These are phyloP conservation scores for Ascochyta clinopodiicola DNA, from an alignment of 2,329 filamentous ascomycete genomes.

Conservation along the genomic window DNA sequence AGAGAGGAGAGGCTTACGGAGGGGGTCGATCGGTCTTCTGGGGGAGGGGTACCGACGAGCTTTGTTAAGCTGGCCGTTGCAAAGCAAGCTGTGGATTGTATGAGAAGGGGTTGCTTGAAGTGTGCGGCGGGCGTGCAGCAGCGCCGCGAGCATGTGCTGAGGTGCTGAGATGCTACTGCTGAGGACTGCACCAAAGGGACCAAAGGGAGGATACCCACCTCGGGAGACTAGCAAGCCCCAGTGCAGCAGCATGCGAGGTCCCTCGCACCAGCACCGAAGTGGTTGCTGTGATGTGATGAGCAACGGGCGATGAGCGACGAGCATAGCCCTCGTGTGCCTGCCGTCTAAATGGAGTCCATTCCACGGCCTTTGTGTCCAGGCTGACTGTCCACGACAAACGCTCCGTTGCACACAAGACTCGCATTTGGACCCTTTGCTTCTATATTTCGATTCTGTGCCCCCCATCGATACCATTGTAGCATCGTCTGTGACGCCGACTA, in stretches of 20 bases:
- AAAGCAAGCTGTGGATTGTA: not conserved
- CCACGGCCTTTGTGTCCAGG: conserved; percentile 8
- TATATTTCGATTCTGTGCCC: conserved; percentile 20
- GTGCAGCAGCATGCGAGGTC: conserved; percentile 12
- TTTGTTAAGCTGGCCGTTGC: conserved; percentile 1
- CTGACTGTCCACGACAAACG: conserved; percentile 11
- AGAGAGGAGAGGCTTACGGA: conserved; percentile 6
- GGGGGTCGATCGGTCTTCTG: conserved; percentile 4
- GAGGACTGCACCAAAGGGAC: not conserved
- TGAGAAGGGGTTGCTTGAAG: conserved; percentile 1
- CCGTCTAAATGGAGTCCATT: conserved; percentile 14
- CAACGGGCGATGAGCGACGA: not conserved
- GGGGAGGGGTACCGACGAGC: not conserved
- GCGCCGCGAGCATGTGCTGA: conserved; percentile 13
- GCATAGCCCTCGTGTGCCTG: conserved; percentile 14
- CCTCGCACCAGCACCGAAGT: conserved; percentile 10
- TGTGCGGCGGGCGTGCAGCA: conserved; percentile 13
- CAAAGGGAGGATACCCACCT: conserved; percentile 5
- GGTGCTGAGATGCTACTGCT: too few species aligned
- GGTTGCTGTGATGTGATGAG: not conserved
- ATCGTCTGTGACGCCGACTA: conserved; percentile 14
- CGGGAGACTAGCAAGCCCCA: conserved; percentile 13
- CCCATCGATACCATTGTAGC: conserved; percentile 14
- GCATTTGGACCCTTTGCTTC: conserved; percentile 7
- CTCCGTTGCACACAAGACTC: conserved; percentile 11